These are phyloP conservation scores for Wickerhamiella kurtzmanii DNA, from an alignment of 805 yeast genomes.

Conservation along the genomic window DNA sequence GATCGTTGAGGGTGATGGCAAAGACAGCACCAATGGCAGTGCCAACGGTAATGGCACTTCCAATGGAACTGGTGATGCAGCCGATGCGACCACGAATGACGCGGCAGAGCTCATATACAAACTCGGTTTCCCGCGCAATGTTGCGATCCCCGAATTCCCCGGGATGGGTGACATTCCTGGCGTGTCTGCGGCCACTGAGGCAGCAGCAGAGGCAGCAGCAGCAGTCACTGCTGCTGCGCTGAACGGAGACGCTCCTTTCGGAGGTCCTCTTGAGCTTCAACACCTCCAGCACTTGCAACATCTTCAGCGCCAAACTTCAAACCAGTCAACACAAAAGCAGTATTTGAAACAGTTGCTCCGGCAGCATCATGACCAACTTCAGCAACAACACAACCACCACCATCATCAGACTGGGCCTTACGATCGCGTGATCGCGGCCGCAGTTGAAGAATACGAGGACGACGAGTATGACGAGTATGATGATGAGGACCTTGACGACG, in stretches of 20 bases:
- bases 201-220: not conserved
- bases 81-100: no score
- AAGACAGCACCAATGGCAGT: no score
- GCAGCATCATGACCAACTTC: slow-evolving; percentile 5
- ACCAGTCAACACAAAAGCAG: not conserved
- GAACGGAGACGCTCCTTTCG: not conserved
- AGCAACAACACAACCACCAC: slow-evolving; percentile 5
- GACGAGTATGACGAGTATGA: slow-evolving; percentile 11
- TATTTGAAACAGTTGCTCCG: slow-evolving; percentile 1
- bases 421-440: slow-evolving; percentile 1
- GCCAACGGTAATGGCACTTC: no score
- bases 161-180: not conserved
- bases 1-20: no score
- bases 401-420: slow-evolving; percentile 3
- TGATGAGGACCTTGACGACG: slow-evolving; percentile 13
- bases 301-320: no score
- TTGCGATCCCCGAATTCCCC: not conserved
- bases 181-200: not conserved
- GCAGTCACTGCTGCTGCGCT: not conserved
- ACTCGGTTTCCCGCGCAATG: not conserved
- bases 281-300: not conserved
- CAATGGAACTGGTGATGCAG: no score
- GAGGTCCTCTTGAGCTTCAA: not conserved
- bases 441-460: slow-evolving; percentile 7
- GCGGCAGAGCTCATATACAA: not conserved